Evolutionary conservation across 305 asterid species (phyloP).

Genomic region (Fraxinus ornus): DNA sequence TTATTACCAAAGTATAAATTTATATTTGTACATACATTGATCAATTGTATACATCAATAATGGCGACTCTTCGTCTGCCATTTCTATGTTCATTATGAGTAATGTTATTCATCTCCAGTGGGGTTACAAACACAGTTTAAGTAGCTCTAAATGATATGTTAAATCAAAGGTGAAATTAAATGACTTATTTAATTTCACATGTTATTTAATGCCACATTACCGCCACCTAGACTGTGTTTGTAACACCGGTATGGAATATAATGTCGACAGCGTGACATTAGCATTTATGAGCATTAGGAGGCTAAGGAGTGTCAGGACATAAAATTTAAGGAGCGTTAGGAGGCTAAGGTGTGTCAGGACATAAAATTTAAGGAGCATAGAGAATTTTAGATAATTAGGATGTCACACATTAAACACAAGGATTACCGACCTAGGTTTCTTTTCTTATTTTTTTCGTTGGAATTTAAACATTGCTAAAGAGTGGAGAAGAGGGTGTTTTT

Average conservation of each 20-base stretch:
- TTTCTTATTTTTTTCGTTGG: neutral
- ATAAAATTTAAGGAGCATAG: neutral
- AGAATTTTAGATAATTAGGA: neutral
- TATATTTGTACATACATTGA: slow-evolving; percentile 14
- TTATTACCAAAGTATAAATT: neutral
- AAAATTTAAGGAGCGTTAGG: too few species aligned
- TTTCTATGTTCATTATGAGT: neutral
- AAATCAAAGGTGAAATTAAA: too few species aligned
- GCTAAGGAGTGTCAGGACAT: too few species aligned
- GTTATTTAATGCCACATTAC: too few species aligned
- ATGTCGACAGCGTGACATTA: neutral
- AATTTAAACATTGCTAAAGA: neutral
- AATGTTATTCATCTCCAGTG: too few species aligned
- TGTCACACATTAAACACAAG: neutral
- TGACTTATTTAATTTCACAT: too few species aligned
- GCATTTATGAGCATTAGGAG: neutral
- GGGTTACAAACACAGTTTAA: too few species aligned
- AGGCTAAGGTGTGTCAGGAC: neutral
- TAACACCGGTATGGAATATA: too few species aligned
- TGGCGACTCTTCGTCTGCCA: slow-evolving; percentile 9
- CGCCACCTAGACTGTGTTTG: too few species aligned
- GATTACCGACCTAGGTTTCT: neutral
- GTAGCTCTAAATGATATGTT: too few species aligned
- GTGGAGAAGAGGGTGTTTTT: neutral
- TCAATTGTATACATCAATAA: slow-evolving; percentile 27